These are phyloP conservation scores for Hygrophila difformis DNA, from an alignment of 257 asterid genomes.

Conservation along the genomic window DNA sequence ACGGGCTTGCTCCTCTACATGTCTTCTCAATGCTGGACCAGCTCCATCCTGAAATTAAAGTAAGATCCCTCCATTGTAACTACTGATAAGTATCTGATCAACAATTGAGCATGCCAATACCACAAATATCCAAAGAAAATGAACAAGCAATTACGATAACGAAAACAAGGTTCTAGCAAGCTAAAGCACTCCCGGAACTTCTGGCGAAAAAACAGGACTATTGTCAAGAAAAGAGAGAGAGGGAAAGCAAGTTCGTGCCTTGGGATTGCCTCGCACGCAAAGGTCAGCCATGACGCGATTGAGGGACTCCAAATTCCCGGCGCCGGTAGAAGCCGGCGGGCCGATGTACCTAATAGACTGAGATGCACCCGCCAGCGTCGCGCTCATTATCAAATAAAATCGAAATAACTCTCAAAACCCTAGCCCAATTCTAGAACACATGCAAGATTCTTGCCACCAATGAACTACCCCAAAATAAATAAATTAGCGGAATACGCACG, in stretches of 20 bases:
- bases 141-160: conserved; percentile 1
- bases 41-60: conserved; percentile 87
- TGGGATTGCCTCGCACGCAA: conserved; percentile 59
- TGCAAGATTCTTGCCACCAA: conserved; percentile 4
- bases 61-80: too few relatives aligned
- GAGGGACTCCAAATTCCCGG: conserved; percentile 63
- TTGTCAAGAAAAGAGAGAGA: neutral
- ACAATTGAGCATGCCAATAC: conserved; percentile 5
- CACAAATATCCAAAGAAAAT: conserved; percentile 1
- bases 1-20: conserved; percentile 82
- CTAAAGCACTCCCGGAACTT: too few relatives aligned
- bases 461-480: neutral
- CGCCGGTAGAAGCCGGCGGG: conserved; percentile 48
- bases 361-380: conserved; percentile 45
- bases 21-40: conserved; percentile 62
- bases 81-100: too few relatives aligned
- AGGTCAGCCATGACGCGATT: conserved; percentile 61
- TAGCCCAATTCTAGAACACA: conserved; percentile 19
- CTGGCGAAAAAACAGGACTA: too few relatives aligned
- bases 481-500: neutral
- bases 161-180: neutral
- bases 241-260: conserved; percentile 28
- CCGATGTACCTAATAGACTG: conserved; percentile 61
- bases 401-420: conserved; percentile 32
- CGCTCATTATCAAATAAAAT: conserved; percentile 13